These are phyloP conservation scores for Magnaporthiopsis rhizophila DNA, from an alignment of 2,329 filamentous ascomycete genomes.

Conservation along the genomic window DNA sequence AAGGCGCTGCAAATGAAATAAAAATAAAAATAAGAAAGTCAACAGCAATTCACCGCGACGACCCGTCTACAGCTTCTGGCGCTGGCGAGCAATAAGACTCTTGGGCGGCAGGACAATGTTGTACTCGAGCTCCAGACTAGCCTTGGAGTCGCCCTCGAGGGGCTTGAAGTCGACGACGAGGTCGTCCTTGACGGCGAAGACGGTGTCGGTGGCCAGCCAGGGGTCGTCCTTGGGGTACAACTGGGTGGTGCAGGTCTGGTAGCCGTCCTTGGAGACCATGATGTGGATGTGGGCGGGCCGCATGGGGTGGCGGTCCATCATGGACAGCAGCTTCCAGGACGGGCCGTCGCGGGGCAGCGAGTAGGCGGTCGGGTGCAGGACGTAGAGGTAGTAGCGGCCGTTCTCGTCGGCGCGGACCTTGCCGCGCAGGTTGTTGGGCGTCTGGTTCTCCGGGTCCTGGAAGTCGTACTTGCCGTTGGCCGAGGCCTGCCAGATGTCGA, in stretches of 20 bases:
- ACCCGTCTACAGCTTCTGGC: background rate
- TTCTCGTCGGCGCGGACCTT: conserved; percentile 56
- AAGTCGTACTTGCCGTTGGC: conserved; percentile 63
- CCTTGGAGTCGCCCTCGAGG: conserved; percentile 22
- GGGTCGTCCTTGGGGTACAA: conserved; percentile 55
- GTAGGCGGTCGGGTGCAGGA: conserved; percentile 43
- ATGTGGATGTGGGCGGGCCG: conserved; percentile 55
- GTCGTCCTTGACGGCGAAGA: conserved; percentile 30
- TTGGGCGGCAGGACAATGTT: conserved; percentile 26
- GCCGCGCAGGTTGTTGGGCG: conserved; percentile 58
- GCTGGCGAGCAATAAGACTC: conserved; percentile 8
- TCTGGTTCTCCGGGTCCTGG: conserved; percentile 56
- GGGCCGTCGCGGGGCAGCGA: conserved; percentile 38
- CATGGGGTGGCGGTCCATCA: conserved; percentile 48
- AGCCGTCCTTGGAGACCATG: conserved; percentile 36
- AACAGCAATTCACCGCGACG: too few relatives aligned
- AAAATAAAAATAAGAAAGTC: background rate
- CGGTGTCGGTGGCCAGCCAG: conserved; percentile 39
- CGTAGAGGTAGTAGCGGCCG: conserved; percentile 54
- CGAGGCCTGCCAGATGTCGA: conserved; percentile 75
- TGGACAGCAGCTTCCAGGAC: conserved; percentile 38
- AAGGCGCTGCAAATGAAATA: background rate
- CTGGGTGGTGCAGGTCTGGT: conserved; percentile 57
- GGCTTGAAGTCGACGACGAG: conserved; percentile 29
- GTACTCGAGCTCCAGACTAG: conserved; percentile 27